A percentile compares a stretch with the other conserved stretches of the same genome.
Evolutionary conservation across 495 filamentous ascomycete species (phyloP).

Genomic region (Opeltia flavorubescens): DNA sequence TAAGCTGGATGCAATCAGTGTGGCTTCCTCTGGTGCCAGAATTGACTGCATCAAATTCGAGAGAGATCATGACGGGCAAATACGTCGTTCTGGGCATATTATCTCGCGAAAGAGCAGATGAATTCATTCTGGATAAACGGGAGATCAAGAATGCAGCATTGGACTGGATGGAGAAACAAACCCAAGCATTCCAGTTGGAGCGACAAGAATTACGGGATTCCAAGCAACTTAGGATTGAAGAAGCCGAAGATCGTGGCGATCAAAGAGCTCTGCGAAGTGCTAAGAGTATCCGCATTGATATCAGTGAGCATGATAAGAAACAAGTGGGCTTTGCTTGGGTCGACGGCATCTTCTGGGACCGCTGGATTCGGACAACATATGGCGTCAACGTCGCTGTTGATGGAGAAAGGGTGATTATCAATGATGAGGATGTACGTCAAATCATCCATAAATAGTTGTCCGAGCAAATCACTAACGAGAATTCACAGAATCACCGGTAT

Average conservation of each 20-base stretch:
- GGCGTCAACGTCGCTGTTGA: slow-evolving; percentile 65
- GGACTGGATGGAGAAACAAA: slow-evolving; percentile 97
- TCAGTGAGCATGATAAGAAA: slow-evolving; percentile 74
- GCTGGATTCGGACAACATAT: slow-evolving; percentile 89
- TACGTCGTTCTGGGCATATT: slow-evolving; percentile 85
- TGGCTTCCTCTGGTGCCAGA: slow-evolving; percentile 98
- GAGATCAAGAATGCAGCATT: slow-evolving; percentile 92
- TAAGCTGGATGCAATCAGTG: slow-evolving; percentile 86
- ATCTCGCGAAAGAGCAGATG: slow-evolving; percentile 61
- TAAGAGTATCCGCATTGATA: slow-evolving; percentile 81
- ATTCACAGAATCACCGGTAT: slow-evolving; percentile 65
- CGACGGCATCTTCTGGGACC: slow-evolving; percentile 92
- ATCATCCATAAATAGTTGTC: slow-evolving; percentile 2
- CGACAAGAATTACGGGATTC: slow-evolving; percentile 81
- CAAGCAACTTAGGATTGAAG: slow-evolving; percentile 89
- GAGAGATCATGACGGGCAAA: slow-evolving; percentile 87
- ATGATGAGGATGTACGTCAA: slow-evolving; percentile 82
- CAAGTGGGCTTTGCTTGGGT: slow-evolving; percentile 97
- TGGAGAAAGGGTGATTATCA: slow-evolving; percentile 87
- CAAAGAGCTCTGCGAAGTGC: slow-evolving; percentile 74
- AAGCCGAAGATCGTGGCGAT: slow-evolving; percentile 87
- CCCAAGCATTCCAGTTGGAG: slow-evolving; percentile 76
- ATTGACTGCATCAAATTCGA: slow-evolving; percentile 76
- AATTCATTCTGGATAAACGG: slow-evolving; percentile 62
- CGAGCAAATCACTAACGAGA: slow-evolving; percentile 16